phyloP scores from a whole-genome alignment of 2,329 filamentous ascomycete genomes.

The Monilinia laxa region DNA sequence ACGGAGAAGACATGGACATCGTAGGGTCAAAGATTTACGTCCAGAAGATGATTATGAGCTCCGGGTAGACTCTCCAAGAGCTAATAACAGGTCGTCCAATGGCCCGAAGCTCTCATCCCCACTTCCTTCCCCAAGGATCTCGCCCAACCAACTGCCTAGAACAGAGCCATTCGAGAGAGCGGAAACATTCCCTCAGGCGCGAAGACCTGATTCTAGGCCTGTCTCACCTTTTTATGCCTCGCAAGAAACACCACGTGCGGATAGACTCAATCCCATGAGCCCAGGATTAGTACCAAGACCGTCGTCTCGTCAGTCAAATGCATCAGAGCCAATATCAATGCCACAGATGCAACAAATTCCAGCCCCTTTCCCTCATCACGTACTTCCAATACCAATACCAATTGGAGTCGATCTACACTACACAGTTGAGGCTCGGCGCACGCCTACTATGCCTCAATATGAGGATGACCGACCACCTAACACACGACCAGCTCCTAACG shows the following conservation, averaged over 20 bases:
- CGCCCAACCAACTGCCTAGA: slow-evolving; percentile 33
- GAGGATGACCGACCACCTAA: slow-evolving; percentile 26
- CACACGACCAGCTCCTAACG: slow-evolving; percentile 23
- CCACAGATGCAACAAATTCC: slow-evolving; percentile 25
- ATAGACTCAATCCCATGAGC: slow-evolving; percentile 35
- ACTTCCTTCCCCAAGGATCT: slow-evolving; percentile 37
- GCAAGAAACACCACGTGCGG: slow-evolving; percentile 27
- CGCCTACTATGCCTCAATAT: slow-evolving; percentile 28
- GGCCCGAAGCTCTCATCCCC: slow-evolving; percentile 33
- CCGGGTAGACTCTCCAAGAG: slow-evolving; percentile 31
- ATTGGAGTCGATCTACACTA: slow-evolving; percentile 28
- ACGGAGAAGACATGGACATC: slow-evolving; percentile 25
- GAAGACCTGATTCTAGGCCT: slow-evolving; percentile 29
- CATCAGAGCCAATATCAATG: slow-evolving; percentile 6
- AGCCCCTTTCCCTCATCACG: slow-evolving; percentile 22
- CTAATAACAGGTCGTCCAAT: slow-evolving; percentile 33
- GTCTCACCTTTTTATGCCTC: slow-evolving; percentile 34
- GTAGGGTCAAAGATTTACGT: slow-evolving; percentile 23
- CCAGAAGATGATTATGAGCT: slow-evolving; percentile 31
- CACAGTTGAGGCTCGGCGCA: slow-evolving; percentile 28
- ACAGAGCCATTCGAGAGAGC: slow-evolving; percentile 34
- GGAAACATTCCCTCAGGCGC: slow-evolving; percentile 34
- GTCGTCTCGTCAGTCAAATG: slow-evolving; percentile 30
- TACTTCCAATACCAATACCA: slow-evolving; percentile 35
- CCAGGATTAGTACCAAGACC: slow-evolving; percentile 23